Percentiles rank a stretch among this genome's conserved stretches.
These are phyloP conservation scores for Kwoniella dendrophila DNA, from an alignment of 768 basidiomycete genomes.

Conservation along the genomic window DNA sequence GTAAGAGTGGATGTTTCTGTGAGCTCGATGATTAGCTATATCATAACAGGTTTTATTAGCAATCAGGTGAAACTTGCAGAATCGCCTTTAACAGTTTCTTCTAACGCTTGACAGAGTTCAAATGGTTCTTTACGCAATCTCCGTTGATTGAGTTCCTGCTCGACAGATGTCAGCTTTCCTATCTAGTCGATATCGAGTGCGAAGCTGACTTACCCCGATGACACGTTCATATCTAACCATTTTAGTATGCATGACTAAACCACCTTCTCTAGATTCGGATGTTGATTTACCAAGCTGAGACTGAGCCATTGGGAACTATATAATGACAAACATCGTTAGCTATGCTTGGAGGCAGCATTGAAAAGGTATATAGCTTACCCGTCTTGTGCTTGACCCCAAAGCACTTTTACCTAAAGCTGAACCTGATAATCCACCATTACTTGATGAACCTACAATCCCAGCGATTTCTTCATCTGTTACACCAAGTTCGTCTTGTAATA, in stretches of 20 bases:
- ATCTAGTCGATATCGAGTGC: conserved; percentile 57
- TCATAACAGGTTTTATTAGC: not conserved
- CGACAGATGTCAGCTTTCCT: not conserved
- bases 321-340: not conserved
- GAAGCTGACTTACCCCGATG: conserved; percentile 69
- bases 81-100: conserved; percentile 45
- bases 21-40: not conserved
- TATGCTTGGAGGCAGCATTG: not conserved
- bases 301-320: conserved; percentile 45
- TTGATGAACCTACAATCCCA: conserved; percentile 15
- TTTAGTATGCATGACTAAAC: conserved; percentile 52
- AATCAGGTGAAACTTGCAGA: conserved; percentile 19
- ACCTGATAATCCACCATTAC: conserved; percentile 18
- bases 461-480: conserved; percentile 49
- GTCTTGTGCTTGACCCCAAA: conserved; percentile 40
- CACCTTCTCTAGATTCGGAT: conserved; percentile 37
- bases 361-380: conserved; percentile 25
- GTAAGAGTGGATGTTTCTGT: conserved; percentile 53
- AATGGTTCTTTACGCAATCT: conserved; percentile 43
- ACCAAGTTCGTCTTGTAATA: conserved; percentile 49
- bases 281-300: conserved; percentile 24
- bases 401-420: conserved; percentile 39
- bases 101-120: conserved; percentile 47
- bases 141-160: conserved; percentile 43
- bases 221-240: conserved; percentile 93